These are phyloP conservation scores for Leccinellum albellum DNA, from an alignment of 768 basidiomycete species.

Conservation along the genomic window DNA sequence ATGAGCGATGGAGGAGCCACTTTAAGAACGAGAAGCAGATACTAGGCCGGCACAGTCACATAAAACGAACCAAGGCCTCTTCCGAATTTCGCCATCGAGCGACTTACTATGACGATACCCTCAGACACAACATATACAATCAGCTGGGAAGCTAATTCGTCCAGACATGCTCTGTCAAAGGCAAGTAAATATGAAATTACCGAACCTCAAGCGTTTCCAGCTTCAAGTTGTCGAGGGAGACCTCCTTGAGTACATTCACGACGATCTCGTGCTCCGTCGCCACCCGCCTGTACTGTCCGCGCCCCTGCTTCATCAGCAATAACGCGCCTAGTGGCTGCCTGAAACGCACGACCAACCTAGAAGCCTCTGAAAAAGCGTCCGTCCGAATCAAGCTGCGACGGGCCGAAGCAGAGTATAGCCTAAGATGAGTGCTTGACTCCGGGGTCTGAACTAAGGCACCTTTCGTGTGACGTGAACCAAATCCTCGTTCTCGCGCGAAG, in stretches of 20 bases:
- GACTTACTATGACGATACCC: too few relatives aligned
- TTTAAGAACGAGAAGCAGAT: too few relatives aligned
- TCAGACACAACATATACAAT: too few relatives aligned
- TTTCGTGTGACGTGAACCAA: not conserved
- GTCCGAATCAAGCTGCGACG: not conserved
- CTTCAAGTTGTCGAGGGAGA: conserved; percentile 5
- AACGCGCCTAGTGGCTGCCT: conserved; percentile 13
- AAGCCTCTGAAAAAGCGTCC: not conserved
- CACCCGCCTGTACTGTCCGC: conserved; percentile 13
- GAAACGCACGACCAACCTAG: conserved; percentile 9
- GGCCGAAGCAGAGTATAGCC: not conserved
- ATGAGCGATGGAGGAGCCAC: too few relatives aligned
- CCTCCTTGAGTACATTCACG: conserved; percentile 3
- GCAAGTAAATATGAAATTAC: not conserved
- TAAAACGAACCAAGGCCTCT: too few relatives aligned
- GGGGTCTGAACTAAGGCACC: not conserved
- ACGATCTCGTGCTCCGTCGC: conserved; percentile 9
- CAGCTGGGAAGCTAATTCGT: too few relatives aligned
- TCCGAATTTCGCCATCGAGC: too few relatives aligned
- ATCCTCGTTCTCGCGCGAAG: not conserved
- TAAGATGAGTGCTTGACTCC: not conserved
- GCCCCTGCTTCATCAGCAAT: conserved; percentile 3
- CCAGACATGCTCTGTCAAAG: too few relatives aligned
- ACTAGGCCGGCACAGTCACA: too few relatives aligned
- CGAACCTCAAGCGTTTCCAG: conserved; percentile 6